Conservation (phyloP, 2,329 filamentous ascomycete species). For the Torrubiellomyces zombiae region DNA sequence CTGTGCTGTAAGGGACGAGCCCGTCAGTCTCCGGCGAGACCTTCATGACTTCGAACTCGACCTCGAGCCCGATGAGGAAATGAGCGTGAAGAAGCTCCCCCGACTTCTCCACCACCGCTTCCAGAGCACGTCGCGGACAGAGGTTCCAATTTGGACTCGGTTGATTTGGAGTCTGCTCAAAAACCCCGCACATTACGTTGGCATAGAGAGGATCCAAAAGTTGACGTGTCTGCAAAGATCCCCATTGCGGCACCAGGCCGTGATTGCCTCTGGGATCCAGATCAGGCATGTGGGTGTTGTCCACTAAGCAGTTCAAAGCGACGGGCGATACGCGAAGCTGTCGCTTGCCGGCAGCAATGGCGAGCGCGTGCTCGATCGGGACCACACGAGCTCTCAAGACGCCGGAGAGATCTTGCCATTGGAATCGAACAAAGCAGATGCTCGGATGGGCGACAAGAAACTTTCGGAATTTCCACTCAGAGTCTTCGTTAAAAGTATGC, state of each 20-base stretch:
- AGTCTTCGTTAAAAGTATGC: too few relatives aligned
- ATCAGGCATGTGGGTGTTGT: neutral
- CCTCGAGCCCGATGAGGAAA: neutral
- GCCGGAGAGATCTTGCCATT: constrained; percentile 2
- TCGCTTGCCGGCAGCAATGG: neutral
- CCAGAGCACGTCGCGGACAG: neutral
- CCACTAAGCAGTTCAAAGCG: neutral
- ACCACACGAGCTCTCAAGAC: constrained; percentile 1
- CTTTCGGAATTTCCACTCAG: too few relatives aligned
- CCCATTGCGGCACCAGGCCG: neutral
- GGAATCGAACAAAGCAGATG: constrained; percentile 1
- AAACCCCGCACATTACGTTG: constrained; percentile 1
- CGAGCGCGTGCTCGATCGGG: neutral
- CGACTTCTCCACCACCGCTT: neutral
- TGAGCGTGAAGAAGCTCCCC: neutral
- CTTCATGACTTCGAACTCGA: neutral
- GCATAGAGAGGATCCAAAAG: constrained; percentile 1
- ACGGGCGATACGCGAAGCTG: neutral
- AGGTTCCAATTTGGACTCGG: too few relatives aligned
- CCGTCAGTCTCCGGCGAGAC: neutral
- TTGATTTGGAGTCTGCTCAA: neutral
- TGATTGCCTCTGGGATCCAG: neutral
- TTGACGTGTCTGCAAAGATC: constrained; percentile 1
- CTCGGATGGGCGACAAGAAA: too few relatives aligned
- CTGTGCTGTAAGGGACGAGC: neutral